Conservation (phyloP, 345 rosid genomes). For the Bruguiera gymnorhiza region DNA sequence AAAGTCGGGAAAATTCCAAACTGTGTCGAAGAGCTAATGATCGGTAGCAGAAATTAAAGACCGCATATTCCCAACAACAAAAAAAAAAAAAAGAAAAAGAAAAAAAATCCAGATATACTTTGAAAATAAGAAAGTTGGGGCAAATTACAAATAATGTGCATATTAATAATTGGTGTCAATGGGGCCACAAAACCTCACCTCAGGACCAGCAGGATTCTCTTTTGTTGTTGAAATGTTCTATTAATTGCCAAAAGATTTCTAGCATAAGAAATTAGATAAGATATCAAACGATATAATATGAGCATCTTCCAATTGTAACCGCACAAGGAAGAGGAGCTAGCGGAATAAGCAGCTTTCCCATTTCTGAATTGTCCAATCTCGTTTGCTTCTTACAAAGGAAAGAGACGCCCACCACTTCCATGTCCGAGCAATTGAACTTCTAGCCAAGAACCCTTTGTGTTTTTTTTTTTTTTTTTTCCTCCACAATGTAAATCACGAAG, state of each 20-base stretch:
- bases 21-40: no score
- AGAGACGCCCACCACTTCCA: constrained; percentile 33
- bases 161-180: no score
- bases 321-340: constrained; percentile 16
- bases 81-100: no score
- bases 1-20: no score
- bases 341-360: neutral
- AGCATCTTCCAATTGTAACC: constrained; percentile 6
- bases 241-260: neutral
- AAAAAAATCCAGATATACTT: no score
- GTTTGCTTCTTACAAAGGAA: constrained; percentile 7
- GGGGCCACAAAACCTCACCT: no score
- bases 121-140: no score
- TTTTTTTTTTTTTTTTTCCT: no score
- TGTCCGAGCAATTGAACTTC: constrained; percentile 22
- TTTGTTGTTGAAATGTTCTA: neutral
- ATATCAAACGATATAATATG: neutral
- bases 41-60: no score
- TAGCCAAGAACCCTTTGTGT: no score
- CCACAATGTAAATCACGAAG: neutral
- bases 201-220: neutral
- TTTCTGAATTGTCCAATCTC: neutral
- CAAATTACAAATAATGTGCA: no score
- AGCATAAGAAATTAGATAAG: neutral
- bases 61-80: no score